A percentile compares a stretch with the other conserved stretches of the same genome.
Conservation (phyloP, 2,329 filamentous ascomycete species). For the Nemania serpens region DNA sequence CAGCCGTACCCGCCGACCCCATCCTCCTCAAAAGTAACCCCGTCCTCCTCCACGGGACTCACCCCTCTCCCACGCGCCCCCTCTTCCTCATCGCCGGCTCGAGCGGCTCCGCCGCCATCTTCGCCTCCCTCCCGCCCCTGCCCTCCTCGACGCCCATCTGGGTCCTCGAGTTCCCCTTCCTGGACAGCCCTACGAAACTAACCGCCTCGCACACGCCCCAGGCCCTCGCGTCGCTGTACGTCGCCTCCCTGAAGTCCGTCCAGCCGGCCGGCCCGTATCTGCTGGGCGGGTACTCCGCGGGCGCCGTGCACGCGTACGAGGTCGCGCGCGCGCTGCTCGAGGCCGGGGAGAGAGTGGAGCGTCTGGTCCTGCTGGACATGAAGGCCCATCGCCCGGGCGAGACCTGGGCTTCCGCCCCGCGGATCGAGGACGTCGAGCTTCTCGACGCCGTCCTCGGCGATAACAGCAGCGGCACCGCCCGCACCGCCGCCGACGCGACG, state of each 20-base stretch:
- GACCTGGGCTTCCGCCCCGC: slow-evolving; percentile 15
- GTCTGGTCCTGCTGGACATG: slow-evolving; percentile 34
- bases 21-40: slow-evolving; percentile 31
- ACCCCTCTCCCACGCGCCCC: slow-evolving; percentile 26
- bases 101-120: slow-evolving; percentile 36
- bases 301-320: slow-evolving; percentile 36
- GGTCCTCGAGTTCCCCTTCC: slow-evolving; percentile 39
- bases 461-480: not conserved
- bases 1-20: not conserved
- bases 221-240: slow-evolving; percentile 28
- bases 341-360: slow-evolving; percentile 26
- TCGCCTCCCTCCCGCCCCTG: slow-evolving; percentile 36
- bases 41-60: slow-evolving; percentile 35
- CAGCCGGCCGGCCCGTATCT: slow-evolving; percentile 35
- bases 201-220: slow-evolving; percentile 22
- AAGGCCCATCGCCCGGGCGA: slow-evolving; percentile 24
- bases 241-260: slow-evolving; percentile 31
- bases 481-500: not conserved
- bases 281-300: slow-evolving; percentile 35
- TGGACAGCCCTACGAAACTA: slow-evolving; percentile 29
- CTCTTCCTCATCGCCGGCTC: slow-evolving; percentile 40
- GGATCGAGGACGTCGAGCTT: slow-evolving; percentile 14
- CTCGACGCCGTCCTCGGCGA: not conserved
- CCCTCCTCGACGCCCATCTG: slow-evolving; percentile 33
- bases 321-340: slow-evolving; percentile 29